A percentile compares a stretch with the other conserved stretches of the same genome.
Conservation (phyloP, 2,329 filamentous ascomycete species). For the Venturia oleaginea region DNA sequence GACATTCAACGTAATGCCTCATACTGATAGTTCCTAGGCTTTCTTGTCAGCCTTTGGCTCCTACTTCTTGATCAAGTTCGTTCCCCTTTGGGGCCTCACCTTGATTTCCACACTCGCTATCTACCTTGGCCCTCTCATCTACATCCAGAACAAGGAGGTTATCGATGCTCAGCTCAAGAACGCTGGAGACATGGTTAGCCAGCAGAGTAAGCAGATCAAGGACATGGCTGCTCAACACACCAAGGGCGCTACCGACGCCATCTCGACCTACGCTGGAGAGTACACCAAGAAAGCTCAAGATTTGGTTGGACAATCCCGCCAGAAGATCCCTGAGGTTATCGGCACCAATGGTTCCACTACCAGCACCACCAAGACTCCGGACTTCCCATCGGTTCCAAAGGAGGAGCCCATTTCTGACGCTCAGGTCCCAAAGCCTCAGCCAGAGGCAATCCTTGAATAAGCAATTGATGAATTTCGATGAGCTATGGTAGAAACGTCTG, state of each 20-base stretch:
- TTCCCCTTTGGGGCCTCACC: conserved; percentile 56
- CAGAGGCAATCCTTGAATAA: conserved; percentile 1
- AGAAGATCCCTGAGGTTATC: background rate
- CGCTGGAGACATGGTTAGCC: conserved; percentile 43
- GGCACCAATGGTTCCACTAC: conserved; percentile 3
- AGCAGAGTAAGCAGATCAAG: conserved; percentile 51
- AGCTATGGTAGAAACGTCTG: background rate
- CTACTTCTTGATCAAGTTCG: conserved; percentile 57
- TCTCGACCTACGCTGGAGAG: conserved; percentile 51
- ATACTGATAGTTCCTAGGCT: conserved; percentile 34
- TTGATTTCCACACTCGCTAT: conserved; percentile 46
- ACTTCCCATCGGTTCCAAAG: conserved; percentile 3
- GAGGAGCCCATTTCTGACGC: conserved; percentile 5
- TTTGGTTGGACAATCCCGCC: conserved; percentile 14
- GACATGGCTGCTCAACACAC: conserved; percentile 53
- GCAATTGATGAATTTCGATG: background rate
- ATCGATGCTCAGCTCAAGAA: conserved; percentile 53
- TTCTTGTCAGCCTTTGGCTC: conserved; percentile 49
- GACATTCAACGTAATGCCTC: conserved; percentile 9
- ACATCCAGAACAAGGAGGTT: conserved; percentile 55
- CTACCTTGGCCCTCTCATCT: conserved; percentile 53
- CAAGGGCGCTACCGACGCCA: conserved; percentile 46
- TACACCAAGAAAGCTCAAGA: conserved; percentile 53
- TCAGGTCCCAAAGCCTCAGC: conserved; percentile 7
- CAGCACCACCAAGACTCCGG: conserved; percentile 5